Evolutionary conservation across 1,139 yeast genomes (phyloP), one percentile per base, ranked within the genome.

Genomic region (Geotrichum europaeum): DNA sequence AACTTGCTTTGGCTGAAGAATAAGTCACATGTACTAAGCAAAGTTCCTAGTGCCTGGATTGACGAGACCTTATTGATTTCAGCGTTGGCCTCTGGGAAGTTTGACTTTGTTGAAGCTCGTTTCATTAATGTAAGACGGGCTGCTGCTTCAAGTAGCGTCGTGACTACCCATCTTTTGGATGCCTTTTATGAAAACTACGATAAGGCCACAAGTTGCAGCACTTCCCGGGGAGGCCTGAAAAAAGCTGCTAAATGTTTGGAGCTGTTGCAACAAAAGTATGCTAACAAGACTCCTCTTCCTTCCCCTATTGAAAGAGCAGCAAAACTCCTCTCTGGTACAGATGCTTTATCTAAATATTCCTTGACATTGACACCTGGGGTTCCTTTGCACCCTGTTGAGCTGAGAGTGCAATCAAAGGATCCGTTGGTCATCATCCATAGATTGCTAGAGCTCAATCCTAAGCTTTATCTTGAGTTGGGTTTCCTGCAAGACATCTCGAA

Each of bases 161-260:
- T 52, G 47, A 58, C 53, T 20, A 58, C 36, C 52, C 66, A 60
- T 60, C 63, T 60, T 28, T 63, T 61, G 56, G 64, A 59, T 20
- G 69, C 71, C 4, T 70, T 73, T 55, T 66, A 71, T 54, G 60
- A 60, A 25, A 71, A 69, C 40, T 72, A 65, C 55, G 74, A 71
- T 47, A 51, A 61, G n/a, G 75, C 76, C 1, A 65, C 75, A 1
- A 71, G 71, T 58, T 72, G 73, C 25, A 72, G 68, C 59, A 63
- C 64, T 43, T 63, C 69, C 1, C 61, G 73, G 36, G 74, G 74
- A 2, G 60, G 65, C n/a, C 64, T 73, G 69, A 70, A 67, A 61
- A 63, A 66, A 30, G 76, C 76, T 1, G 59, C 67, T 12, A 57
- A 61, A 3, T 70, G 72, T 51, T 58, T 72, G 28, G 63, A 59